Evolutionary conservation across 768 basidiomycete species (phyloP).

Genomic region (Paxillus involutus): DNA sequence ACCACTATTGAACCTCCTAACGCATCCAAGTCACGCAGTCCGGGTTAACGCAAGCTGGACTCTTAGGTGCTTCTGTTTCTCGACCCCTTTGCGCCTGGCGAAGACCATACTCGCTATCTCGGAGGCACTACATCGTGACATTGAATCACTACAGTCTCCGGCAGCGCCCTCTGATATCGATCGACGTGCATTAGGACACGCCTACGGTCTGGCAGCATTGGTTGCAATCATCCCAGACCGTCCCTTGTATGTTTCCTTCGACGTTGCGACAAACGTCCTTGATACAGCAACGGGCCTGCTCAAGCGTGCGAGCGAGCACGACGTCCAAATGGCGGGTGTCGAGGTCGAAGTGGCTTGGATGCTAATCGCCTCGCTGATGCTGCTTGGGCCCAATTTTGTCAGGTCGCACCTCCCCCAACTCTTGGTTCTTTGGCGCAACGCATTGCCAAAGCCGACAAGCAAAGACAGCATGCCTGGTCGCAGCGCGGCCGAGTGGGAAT

Average conservation of each 20-base stretch:
- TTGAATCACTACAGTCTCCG: slow-evolving; percentile 70
- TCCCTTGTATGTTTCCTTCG: slow-evolving; percentile 93
- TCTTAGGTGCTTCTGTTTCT: slow-evolving; percentile 86
- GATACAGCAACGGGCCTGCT: slow-evolving; percentile 89
- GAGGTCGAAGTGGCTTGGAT: slow-evolving; percentile 97
- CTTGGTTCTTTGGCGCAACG: slow-evolving; percentile 95
- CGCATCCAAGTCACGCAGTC: slow-evolving; percentile 87
- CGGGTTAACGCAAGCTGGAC: slow-evolving; percentile 86
- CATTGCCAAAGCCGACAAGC: slow-evolving; percentile 89
- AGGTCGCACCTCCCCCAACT: slow-evolving; percentile 91
- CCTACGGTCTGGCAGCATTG: slow-evolving; percentile 86
- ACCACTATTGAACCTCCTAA: slow-evolving; percentile 79
- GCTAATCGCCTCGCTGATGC: slow-evolving; percentile 85
- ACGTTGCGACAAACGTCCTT: slow-evolving; percentile 86
- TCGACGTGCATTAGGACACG: slow-evolving; percentile 76
- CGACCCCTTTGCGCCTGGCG: slow-evolving; percentile 82
- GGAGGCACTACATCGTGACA: slow-evolving; percentile 82
- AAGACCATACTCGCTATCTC: slow-evolving; percentile 74
- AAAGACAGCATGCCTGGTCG: slow-evolving; percentile 75
- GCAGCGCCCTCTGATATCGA: slow-evolving; percentile 70
- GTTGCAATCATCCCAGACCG: slow-evolving; percentile 83
- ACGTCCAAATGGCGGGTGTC: slow-evolving; percentile 74
- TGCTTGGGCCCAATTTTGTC: slow-evolving; percentile 91
- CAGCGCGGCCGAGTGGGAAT: slow-evolving; percentile 81
- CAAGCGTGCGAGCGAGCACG: slow-evolving; percentile 89